Evolutionary conservation across 2,329 filamentous ascomycete genomes (phyloP).

Genomic region (Aspergillus unguis): DNA sequence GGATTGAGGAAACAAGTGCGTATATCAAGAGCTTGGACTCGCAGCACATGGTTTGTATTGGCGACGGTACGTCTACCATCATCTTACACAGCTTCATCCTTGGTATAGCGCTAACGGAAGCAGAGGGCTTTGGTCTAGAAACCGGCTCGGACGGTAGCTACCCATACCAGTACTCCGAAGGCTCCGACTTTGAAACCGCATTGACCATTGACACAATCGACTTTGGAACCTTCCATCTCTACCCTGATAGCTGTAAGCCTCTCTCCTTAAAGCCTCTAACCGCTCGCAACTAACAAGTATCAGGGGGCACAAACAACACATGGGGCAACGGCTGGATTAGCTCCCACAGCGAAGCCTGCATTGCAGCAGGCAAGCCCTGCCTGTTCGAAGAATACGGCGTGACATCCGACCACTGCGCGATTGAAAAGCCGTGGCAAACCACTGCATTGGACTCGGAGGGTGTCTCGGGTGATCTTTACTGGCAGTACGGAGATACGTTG

Average conservation of each 20-base stretch:
- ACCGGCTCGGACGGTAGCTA: conserved; percentile 50
- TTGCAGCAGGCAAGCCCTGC: conserved; percentile 38
- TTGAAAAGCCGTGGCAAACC: conserved; percentile 35
- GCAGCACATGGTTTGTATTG: conserved; percentile 60
- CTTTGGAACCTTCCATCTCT: conserved; percentile 56
- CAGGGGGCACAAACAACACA: conserved; percentile 36
- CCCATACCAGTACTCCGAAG: conserved; percentile 51
- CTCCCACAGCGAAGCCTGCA: conserved; percentile 43
- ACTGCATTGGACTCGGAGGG: conserved; percentile 33
- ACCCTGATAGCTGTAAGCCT: conserved; percentile 44
- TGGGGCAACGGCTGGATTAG: conserved; percentile 50
- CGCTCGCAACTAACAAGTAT: conserved; percentile 6
- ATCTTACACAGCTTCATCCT: background rate
- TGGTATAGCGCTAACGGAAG: background rate
- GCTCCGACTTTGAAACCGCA: conserved; percentile 45
- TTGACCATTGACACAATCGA: conserved; percentile 50
- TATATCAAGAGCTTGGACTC: conserved; percentile 64
- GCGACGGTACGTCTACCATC: conserved; percentile 44
- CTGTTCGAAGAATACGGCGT: conserved; percentile 43
- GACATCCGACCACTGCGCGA: conserved; percentile 25
- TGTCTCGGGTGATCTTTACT: conserved; percentile 38
- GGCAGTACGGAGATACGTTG: conserved; percentile 37
- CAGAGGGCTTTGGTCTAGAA: conserved; percentile 55
- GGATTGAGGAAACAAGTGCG: conserved; percentile 55
- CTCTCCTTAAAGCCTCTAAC: background rate